Percentiles rank a stretch among this genome's conserved stretches.
phyloP scores from a whole-genome alignment of 2,329 filamentous ascomycete genomes.

The Cladobotryum mycophilum region DNA sequence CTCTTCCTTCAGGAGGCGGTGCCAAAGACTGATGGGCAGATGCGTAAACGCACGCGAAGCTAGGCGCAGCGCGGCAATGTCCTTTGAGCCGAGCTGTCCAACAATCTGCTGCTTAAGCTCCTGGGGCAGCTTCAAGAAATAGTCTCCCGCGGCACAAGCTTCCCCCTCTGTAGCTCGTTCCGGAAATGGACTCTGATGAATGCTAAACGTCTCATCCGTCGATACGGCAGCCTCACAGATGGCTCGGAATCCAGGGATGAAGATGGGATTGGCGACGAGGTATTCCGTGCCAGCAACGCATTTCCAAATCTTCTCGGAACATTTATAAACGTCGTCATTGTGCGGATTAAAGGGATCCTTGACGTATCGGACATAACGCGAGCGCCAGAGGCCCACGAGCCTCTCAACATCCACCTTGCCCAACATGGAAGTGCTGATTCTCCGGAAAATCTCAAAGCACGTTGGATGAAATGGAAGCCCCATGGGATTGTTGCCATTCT shows the following conservation, averaged over 20 bases:
- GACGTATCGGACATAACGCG: neutral
- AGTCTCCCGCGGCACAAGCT: neutral
- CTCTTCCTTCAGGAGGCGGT: neutral
- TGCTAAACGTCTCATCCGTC: neutral
- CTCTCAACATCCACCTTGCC: constrained; percentile 15
- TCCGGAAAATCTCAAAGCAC: constrained; percentile 24
- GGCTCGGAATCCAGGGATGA: constrained; percentile 6
- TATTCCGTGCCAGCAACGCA: constrained; percentile 9
- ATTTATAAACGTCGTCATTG: neutral
- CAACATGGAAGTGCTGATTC: constrained; percentile 15
- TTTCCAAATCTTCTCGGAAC: neutral
- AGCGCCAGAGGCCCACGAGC: constrained; percentile 12
- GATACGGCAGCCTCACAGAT: constrained; percentile 3
- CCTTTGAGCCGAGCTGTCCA: constrained; percentile 4
- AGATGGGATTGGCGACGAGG: constrained; percentile 11
- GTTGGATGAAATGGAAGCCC: constrained; percentile 24
- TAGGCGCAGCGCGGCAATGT: constrained; percentile 4
- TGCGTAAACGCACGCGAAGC: constrained; percentile 6
- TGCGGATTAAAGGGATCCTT: constrained; percentile 1
- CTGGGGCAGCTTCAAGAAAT: neutral
- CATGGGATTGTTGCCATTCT: neutral
- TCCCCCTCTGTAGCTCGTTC: neutral
- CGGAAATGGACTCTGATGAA: constrained; percentile 4
- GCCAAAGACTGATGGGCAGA: constrained; percentile 7
- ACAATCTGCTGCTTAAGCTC: constrained; percentile 8